Evolutionary conservation across 306 rosid genomes (phyloP).

Genomic region (Trifolium fragiferum): DNA sequence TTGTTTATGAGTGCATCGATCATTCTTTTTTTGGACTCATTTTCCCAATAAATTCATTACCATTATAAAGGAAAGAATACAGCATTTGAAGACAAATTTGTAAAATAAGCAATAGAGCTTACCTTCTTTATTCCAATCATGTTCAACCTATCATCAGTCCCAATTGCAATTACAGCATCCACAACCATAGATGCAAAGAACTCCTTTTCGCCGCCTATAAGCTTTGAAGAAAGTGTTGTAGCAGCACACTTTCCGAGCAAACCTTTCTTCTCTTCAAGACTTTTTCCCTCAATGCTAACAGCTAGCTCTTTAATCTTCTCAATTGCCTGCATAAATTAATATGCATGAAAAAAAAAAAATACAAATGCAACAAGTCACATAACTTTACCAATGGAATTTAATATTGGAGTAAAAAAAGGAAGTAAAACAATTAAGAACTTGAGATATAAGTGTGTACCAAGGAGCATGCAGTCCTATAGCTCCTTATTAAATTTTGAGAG

Average conservation of each 20-base stretch:
- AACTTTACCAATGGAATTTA: not conserved
- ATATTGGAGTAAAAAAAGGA: not conserved
- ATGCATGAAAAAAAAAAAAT: not conserved
- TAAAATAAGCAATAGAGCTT: not conserved
- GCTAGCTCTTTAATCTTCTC: conserved; percentile 89
- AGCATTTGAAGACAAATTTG: not conserved
- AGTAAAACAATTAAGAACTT: not conserved
- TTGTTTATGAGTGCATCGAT: not conserved
- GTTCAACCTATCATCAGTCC: conserved; percentile 84
- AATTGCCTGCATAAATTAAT: conserved; percentile 63
- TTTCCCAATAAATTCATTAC: conserved; percentile 2
- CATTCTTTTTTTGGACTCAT: not conserved
- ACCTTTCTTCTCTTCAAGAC: conserved; percentile 86
- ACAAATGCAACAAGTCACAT: conserved; percentile 1
- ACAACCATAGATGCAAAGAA: conserved; percentile 98
- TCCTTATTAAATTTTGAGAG: conserved; percentile 85
- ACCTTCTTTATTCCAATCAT: conserved; percentile 99
- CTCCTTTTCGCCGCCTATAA: conserved; percentile 96
- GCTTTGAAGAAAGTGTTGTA: conserved; percentile 97
- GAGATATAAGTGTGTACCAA: conserved; percentile 54
- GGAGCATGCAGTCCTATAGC: conserved; percentile 77
- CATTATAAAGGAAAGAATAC: conserved; percentile 9
- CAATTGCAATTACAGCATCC: conserved; percentile 90
- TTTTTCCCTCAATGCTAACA: conserved; percentile 90
- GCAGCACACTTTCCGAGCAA: conserved; percentile 94